Evolutionary conservation across 306 rosid species (phyloP), one percentile per base, ranked within the genome.

Genomic region (Malus sieversii): DNA sequence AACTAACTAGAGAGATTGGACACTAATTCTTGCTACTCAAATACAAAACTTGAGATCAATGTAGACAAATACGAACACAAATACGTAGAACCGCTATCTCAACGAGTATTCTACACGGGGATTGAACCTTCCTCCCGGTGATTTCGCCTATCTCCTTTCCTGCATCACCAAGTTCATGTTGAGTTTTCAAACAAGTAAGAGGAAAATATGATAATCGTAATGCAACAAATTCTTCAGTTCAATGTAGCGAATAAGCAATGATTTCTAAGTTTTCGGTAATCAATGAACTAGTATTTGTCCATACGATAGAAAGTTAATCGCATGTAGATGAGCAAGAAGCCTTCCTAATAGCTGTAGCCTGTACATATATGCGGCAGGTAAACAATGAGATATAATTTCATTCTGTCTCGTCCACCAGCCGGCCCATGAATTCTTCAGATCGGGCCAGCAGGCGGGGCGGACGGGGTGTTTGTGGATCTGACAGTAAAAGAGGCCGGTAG

Each of bases 101-200:
- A 60, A 60, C 25, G 19, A 60, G 65, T 4, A 60, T 10, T 11
- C 68, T 64, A 32, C 45, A 80, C 79, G 86, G 73, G 57, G 76
- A 78, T 83, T 82, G 33, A 88, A 84, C 82, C 88, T 70, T 90
- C 85, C 93, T 62, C 79, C 84, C 80, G 74, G 32, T n/a, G 79
- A 52, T 30, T 82, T 85, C 80, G 40, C 82, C 85, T 78, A 75
- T 82, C 90, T 81, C 86, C 88, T 62, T 70, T 85, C 96, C 98
- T 94, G 96, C 84, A 82, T 77, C 73, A 74, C 78, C 85, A 84
- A 73, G 62, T 80, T 32, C 59, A 76, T 15, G 58, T 40, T 63
- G 29, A 64, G 30, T 13, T 64, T 35, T 4, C 35, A 38, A 35
- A 23, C 55, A 15, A 48, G 55, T 48, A 48, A 5, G 2, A 5